Conservation (phyloP, 164 flowering plant genomes). For the Stephania japonica region DNA sequence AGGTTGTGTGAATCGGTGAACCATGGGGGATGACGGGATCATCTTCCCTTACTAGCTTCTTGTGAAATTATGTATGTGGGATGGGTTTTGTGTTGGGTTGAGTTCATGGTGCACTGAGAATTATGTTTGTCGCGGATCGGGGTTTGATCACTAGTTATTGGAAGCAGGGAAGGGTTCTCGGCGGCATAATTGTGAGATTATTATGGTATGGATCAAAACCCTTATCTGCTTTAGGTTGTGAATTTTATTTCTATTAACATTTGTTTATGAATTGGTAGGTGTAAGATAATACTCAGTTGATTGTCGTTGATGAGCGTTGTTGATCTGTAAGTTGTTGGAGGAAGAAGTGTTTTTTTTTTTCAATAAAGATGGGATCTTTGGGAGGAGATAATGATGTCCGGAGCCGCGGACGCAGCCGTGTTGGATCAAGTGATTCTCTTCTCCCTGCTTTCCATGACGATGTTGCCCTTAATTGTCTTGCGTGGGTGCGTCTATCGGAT, state of each 20-base stretch:
- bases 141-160: constrained; percentile 6
- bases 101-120: background rate
- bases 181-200: background rate
- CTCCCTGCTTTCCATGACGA: constrained; percentile 56
- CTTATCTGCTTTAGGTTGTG: background rate
- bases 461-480: constrained; percentile 47
- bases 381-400: constrained; percentile 39
- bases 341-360: constrained; percentile 9
- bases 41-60: background rate
- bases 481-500: constrained; percentile 43
- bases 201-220: background rate
- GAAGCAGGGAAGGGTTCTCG: background rate
- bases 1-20: background rate
- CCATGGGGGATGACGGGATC: background rate
- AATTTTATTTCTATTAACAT: background rate
- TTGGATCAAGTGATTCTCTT: constrained; percentile 40
- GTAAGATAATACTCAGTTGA: constrained; percentile 12
- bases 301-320: background rate
- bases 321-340: constrained; percentile 5
- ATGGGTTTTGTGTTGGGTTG: background rate
- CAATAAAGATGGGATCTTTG: constrained; percentile 12
- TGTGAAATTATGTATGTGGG: background rate
- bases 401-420: background rate
- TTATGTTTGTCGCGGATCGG: constrained; percentile 6
- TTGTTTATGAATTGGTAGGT: constrained; percentile 9